Conservation (phyloP, 768 basidiomycete genomes). For the Tephrocybe sp. region DNA sequence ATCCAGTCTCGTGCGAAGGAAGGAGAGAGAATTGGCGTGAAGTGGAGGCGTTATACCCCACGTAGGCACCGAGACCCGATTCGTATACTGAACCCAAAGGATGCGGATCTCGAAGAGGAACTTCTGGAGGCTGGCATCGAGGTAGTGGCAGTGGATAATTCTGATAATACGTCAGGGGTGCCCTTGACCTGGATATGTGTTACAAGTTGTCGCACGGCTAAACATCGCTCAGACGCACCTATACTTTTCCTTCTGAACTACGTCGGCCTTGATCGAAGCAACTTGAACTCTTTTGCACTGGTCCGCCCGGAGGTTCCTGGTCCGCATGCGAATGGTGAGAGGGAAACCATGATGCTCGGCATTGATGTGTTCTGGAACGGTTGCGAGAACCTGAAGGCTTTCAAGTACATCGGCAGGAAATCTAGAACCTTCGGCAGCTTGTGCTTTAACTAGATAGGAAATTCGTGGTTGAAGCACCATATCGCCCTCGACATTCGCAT, state of each 20-base stretch:
- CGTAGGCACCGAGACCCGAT: conserved; percentile 36
- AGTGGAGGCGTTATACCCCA: conserved; percentile 21
- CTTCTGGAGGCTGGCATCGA: conserved; percentile 61
- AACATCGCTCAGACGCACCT: conserved; percentile 43
- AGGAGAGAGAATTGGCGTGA: conserved; percentile 51
- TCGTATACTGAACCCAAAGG: conserved; percentile 54
- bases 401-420: conserved; percentile 57
- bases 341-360: conserved; percentile 49
- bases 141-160: conserved; percentile 57
- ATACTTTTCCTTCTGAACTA: conserved; percentile 66
- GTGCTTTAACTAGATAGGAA: conserved; percentile 46
- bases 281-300: conserved; percentile 59
- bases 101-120: conserved; percentile 57
- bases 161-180: conserved; percentile 40
- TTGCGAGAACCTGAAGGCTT: conserved; percentile 64
- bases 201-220: background rate
- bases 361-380: conserved; percentile 56
- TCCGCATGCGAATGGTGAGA: conserved; percentile 60
- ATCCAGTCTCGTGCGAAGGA: conserved; percentile 42
- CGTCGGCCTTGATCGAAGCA: conserved; percentile 51
- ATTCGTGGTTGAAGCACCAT: conserved; percentile 31
- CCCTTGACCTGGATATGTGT: conserved; percentile 34
- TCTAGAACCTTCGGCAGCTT: conserved; percentile 22
- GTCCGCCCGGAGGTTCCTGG: conserved; percentile 45
- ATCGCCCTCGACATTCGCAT: conserved; percentile 17